These are phyloP conservation scores for Pseudogymnoascus sp. DNA, from an alignment of 2,329 filamentous ascomycete species.

Conservation along the genomic window DNA sequence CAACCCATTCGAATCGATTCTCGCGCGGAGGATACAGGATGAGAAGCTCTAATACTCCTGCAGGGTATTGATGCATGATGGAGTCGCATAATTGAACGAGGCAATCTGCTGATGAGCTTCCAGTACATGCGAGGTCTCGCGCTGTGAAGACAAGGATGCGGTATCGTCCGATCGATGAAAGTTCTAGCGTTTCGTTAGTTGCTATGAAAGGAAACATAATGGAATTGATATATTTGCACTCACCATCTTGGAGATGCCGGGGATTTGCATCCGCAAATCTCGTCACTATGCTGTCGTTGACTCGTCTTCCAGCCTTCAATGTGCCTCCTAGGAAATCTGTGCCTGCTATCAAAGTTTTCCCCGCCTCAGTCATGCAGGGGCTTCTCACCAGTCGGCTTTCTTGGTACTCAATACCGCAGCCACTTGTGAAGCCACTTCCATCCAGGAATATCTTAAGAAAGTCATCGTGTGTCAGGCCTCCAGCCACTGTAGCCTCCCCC, in stretches of 20 bases:
- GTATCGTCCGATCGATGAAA: slow-evolving; percentile 24
- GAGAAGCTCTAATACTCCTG: slow-evolving; percentile 62
- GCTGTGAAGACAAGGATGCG: slow-evolving; percentile 21
- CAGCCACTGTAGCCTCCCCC: slow-evolving; percentile 47
- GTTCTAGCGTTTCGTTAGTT: slow-evolving; percentile 15
- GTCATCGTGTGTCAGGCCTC: slow-evolving; percentile 48
- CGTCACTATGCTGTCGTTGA: slow-evolving; percentile 23
- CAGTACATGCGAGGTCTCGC: slow-evolving; percentile 15
- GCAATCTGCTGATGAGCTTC: slow-evolving; percentile 13
- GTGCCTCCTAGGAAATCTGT: slow-evolving; percentile 21
- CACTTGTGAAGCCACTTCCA: slow-evolving; percentile 41
- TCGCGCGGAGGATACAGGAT: slow-evolving; percentile 41
- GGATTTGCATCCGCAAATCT: slow-evolving; percentile 25
- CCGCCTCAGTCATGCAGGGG: neutral
- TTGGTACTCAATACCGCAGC: slow-evolving; percentile 31
- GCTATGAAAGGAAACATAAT: neutral
- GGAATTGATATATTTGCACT: neutral
- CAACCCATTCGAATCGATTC: slow-evolving; percentile 16
- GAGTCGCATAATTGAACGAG: slow-evolving; percentile 12
- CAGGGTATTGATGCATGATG: slow-evolving; percentile 31
- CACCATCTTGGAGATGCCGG: slow-evolving; percentile 26
- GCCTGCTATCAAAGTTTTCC: neutral
- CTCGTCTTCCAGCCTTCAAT: slow-evolving; percentile 24
- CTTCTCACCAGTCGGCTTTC: slow-evolving; percentile 17
- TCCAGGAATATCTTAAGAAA: slow-evolving; percentile 46